Evolutionary conservation across 139 green algal species (phyloP).

Genomic region (Edaphochlamys debaryana): DNA sequence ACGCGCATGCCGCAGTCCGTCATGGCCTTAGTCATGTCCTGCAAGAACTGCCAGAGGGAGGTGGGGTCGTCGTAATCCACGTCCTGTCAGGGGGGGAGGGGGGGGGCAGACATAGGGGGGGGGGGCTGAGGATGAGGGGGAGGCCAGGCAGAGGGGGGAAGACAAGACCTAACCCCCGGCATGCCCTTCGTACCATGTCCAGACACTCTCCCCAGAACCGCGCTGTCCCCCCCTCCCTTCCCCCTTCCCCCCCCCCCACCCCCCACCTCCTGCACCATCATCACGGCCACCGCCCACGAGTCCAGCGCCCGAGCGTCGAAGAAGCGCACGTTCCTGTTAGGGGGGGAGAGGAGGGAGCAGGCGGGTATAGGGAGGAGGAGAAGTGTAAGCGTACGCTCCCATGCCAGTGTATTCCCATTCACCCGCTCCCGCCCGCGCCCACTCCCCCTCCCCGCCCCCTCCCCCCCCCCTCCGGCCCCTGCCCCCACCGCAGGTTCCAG

Average conservation of each 20-base stretch:
- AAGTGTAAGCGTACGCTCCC: neutral
- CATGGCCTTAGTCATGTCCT: constrained; percentile 8
- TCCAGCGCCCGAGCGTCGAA: constrained; percentile 6
- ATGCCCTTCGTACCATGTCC: neutral
- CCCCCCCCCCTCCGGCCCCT: neutral
- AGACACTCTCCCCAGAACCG: neutral
- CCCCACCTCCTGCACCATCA: constrained; percentile 11
- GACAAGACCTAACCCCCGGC: neutral
- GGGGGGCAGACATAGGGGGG: neutral
- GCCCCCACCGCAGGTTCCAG: constrained; percentile 32
- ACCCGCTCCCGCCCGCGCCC: neutral
- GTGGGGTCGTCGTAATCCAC: constrained; percentile 22
- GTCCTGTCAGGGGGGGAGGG: neutral
- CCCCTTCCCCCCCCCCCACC: neutral
- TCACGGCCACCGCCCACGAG: constrained; percentile 8
- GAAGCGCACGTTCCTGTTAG: constrained; percentile 23
- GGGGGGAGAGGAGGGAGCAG: neutral
- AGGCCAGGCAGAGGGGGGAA: neutral
- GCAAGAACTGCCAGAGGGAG: constrained; percentile 25
- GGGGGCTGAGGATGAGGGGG: neutral
- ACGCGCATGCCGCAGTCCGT: constrained; percentile 39
- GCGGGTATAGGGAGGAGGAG: neutral
- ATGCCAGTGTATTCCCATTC: neutral
- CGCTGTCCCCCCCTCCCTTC: neutral
- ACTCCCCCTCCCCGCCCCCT: neutral